Conservation (phyloP, 2,329 filamentous ascomycete species). For the Fusarium pseudocircinatum region DNA sequence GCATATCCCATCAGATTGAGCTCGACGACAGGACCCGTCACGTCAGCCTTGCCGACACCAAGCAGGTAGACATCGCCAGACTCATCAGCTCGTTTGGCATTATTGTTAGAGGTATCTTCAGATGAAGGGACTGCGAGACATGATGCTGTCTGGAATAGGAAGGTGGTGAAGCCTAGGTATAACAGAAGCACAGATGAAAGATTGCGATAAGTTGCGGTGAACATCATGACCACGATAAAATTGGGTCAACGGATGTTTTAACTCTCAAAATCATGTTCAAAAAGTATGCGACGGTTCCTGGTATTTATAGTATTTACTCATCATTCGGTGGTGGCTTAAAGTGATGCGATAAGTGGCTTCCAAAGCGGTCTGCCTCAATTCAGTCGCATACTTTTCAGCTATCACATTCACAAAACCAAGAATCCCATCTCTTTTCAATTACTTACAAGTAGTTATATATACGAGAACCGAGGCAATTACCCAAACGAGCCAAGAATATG, state of each 20-base stretch:
- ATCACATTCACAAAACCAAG: not conserved
- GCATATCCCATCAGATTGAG: slow-evolving; percentile 17
- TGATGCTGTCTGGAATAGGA: not conserved
- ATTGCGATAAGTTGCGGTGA: not conserved
- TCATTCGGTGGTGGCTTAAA: not conserved
- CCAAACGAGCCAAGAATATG: not conserved
- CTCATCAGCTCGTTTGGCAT: not conserved
- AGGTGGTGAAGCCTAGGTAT: not conserved
- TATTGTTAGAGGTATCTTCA: rapidly evolving
- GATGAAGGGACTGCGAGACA: not conserved
- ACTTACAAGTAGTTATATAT: not conserved
- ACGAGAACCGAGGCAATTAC: not conserved
- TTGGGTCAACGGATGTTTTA: not conserved
- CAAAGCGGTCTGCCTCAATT: not conserved
- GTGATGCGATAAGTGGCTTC: not conserved
- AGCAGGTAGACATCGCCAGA: not conserved
- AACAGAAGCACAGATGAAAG: not conserved
- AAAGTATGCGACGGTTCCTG: rapidly evolving
- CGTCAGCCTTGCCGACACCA: slow-evolving; percentile 4
- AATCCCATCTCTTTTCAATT: not conserved
- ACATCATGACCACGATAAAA: not conserved
- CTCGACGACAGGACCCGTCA: slow-evolving; percentile 10
- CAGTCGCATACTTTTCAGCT: not conserved
- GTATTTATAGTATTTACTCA: not conserved
- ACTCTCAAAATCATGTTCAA: rapidly evolving